phyloP scores from a whole-genome alignment of 2,329 filamentous ascomycete genomes.

The Stenocarpella maydis region DNA sequence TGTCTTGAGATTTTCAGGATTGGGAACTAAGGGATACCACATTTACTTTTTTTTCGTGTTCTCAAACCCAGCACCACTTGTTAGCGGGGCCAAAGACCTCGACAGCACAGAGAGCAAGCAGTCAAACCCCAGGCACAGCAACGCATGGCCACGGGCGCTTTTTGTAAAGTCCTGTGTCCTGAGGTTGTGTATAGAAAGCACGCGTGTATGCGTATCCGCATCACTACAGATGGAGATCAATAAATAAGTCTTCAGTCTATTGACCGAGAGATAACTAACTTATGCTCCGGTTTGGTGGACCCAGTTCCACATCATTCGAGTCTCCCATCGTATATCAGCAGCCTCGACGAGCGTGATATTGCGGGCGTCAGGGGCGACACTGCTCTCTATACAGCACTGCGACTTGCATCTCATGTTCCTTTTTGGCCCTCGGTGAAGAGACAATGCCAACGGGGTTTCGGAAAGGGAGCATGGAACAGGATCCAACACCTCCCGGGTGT shows the following conservation, averaged over 20 bases:
- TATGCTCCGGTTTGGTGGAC: no score
- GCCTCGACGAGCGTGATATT: background rate
- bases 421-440: background rate
- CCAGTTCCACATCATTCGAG: no score
- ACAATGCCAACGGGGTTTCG: conserved; percentile 6
- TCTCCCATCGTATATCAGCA: background rate
- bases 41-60: conserved; percentile 1
- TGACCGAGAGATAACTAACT: background rate
- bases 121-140: background rate
- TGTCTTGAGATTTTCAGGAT: conserved; percentile 12
- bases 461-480: conserved; percentile 14
- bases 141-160: background rate
- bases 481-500: conserved; percentile 3
- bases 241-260: background rate
- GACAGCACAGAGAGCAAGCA: background rate
- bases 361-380: background rate
- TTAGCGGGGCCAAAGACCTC: background rate
- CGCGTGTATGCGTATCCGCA: conserved; percentile 12
- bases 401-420: background rate
- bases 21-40: conserved; percentile 25
- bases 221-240: conserved; percentile 18
- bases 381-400: background rate
- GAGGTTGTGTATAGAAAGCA: conserved; percentile 19
- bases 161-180: background rate
- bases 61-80: background rate